Base-by-base conservation (phyloP, 73 alveolate species). In the Effrenium voratum region DNA sequence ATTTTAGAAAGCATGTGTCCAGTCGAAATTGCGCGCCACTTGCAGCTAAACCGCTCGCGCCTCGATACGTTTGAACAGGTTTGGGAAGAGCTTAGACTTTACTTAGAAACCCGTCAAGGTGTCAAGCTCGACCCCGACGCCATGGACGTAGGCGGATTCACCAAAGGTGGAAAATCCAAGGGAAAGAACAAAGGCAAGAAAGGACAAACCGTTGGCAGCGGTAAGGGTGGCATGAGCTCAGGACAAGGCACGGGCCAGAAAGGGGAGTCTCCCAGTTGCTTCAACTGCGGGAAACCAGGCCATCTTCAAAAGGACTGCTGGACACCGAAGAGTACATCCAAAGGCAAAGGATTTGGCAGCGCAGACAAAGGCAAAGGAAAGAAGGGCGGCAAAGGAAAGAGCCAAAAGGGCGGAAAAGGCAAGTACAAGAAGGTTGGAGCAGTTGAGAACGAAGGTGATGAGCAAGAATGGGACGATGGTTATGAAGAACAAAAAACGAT, bases 231-330 rank as follows among this genome's bases (percentile, higher is more conserved):
- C 10, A 72, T 30, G 26, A 36, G n/a, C n/a, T n/a, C n/a, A n/a
- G n/a, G n/a, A n/a, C n/a, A n/a, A n/a, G n/a, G n/a, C n/a, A n/a
- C n/a, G n/a, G 83, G 83, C 49, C 26, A 43, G 16, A 83, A n/a
- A 38, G 10, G 38, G 32, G 59, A 30, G 80, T 32, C 55, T 4
- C 80, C 38, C 22, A 38, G 19, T 5, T 83, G 93, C 41, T 34
- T 32, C 80, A 83, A 28, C 93, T 83, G 93, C 57, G 76, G 76
- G 1, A 83, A 49, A 57, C 66, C 59, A 10, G 70, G 93, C 5
- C 79, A 83, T 81, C n/a, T 13, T 32, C 46, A 43, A 12, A 81
- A 47, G 46, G 92, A 81, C 10, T 81, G 93, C 34, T 38, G 93
- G 63, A 4, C 36, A 40, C 49, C 19, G 52, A 32, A 40, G 5